A percentile compares a stretch with the other conserved stretches of the same genome.
Conservation (phyloP, 441 rosid genomes). For the Sinapis alba region DNA sequence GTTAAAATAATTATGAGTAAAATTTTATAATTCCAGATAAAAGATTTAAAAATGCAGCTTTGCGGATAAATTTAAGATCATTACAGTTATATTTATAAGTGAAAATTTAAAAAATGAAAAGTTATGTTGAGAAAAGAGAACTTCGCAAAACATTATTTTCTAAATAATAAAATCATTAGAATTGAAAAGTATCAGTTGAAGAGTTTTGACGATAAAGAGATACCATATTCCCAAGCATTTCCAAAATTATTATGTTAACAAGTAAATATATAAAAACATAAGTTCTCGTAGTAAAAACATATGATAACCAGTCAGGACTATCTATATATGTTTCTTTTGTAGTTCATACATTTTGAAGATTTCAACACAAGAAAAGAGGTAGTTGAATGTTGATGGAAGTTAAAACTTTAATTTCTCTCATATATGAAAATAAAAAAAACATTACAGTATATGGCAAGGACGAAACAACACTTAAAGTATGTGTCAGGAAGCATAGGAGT, state of each 20-base stretch:
- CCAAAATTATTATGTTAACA: not conserved
- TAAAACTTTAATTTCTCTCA: not conserved
- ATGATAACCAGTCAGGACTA: not conserved
- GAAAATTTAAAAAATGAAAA: too few species aligned
- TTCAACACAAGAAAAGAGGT: not conserved
- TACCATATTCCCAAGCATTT: not conserved
- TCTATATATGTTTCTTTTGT: not conserved
- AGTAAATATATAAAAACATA: too few species aligned
- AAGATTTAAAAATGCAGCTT: too few species aligned
- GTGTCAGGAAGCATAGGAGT: slow-evolving; percentile 29
- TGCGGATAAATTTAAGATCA: too few species aligned
- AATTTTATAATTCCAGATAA: too few species aligned
- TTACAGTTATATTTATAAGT: too few species aligned
- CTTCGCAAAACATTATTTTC: too few species aligned
- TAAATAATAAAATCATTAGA: too few species aligned
- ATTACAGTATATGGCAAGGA: not conserved
- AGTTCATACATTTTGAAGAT: not conserved
- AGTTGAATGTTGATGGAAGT: not conserved
- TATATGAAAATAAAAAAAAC: not conserved
- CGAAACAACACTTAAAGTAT: not conserved
- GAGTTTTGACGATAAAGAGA: not conserved
- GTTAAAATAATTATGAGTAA: too few species aligned
- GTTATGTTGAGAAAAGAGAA: too few species aligned
- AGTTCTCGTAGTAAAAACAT: not conserved
- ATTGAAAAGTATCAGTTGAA: too few species aligned